Conservation (phyloP, 805 yeast genomes). For the Monosporozyma siamensis region DNA sequence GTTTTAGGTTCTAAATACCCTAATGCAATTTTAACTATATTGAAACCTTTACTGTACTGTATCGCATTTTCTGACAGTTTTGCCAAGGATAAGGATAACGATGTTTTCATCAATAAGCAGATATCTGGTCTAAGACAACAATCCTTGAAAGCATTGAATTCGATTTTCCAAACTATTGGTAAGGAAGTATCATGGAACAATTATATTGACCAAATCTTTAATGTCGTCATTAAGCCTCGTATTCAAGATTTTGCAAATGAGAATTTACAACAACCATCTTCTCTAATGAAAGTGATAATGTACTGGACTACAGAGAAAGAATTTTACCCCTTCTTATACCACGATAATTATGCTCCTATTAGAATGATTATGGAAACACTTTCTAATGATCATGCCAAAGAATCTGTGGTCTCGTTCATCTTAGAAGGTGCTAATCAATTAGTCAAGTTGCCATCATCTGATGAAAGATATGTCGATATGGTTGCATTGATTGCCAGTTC, state of each 20-base stretch:
- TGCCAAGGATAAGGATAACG: conserved; percentile 11
- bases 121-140: conserved; percentile 54
- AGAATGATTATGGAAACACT: conserved; percentile 48
- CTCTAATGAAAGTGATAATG: conserved; percentile 57
- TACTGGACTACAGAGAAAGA: conserved; percentile 44
- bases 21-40: conserved; percentile 38
- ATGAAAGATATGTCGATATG: conserved; percentile 39
- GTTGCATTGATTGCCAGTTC: conserved; percentile 51
- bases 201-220: conserved; percentile 42
- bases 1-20: conserved; percentile 51
- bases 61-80: conserved; percentile 39
- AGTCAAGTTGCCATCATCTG: conserved; percentile 33
- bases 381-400: conserved; percentile 50
- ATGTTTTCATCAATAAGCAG: conserved; percentile 31
- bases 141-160: conserved; percentile 56
- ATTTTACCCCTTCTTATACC: conserved; percentile 42
- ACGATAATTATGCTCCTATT: conserved; percentile 47
- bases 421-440: conserved; percentile 46
- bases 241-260: conserved; percentile 59
- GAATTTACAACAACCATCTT: conserved; percentile 76
- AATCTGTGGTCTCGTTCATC: conserved; percentile 47
- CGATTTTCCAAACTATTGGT: conserved; percentile 46
- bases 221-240: conserved; percentile 51
- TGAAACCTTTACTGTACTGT: conserved; percentile 50
- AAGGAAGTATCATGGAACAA: conserved; percentile 47